Base-by-base conservation (phyloP, 257 asterid genomes). In the Nicotiana tomentosiformis region DNA sequence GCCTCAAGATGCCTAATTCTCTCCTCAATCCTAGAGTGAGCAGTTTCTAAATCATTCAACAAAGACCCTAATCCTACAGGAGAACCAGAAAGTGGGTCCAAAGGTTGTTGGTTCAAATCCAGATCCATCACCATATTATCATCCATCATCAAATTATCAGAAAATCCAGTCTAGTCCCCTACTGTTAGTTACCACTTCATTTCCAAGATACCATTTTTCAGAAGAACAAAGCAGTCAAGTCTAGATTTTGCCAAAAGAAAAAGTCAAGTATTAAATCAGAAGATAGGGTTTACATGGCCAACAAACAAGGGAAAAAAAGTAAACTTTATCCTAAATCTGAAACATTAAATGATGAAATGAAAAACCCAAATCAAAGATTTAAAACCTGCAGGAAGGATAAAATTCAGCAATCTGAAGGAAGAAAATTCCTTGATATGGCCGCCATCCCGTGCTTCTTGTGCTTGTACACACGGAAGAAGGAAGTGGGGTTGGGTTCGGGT, bases 1-100 rank as follows among this genome's bases (percentile, higher is more conserved):
- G 92, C 93, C 88, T 92, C 96, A 5, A 96, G 97, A 88, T 93
- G 95, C 10, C 96, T 89, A 81, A 96, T 89, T 67, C 99, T 89
- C 83, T 91, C 93, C 84, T 91, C 92, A 77, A 94, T 93, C 90
- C 92, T 88, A 74, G 81, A 90, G 80, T 93, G 92, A 65, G 91
- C 88, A 78, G 89, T 84, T 81, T 88, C 96, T 87, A 90, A 82
- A 58, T 89, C 96, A 86, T 84, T 87, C 88, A 89, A 65, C 77
- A 90, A 49, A 68, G 94, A 91, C 74, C 91, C 91, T 43, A 88
- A 85, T 64, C 92, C 86, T 30, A 84, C 77, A 68, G 78, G 88
- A 80, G 93, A 83, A 81, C 81, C 91, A 84, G 84, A 74, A 69
- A 92, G 82, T 46, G 81, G 90, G 78, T 87, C 89, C 37, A 58